Percentiles rank a stretch among this genome's conserved stretches.
phyloP scores from a whole-genome alignment of 345 rosid species.

The Citrus sp. region DNA sequence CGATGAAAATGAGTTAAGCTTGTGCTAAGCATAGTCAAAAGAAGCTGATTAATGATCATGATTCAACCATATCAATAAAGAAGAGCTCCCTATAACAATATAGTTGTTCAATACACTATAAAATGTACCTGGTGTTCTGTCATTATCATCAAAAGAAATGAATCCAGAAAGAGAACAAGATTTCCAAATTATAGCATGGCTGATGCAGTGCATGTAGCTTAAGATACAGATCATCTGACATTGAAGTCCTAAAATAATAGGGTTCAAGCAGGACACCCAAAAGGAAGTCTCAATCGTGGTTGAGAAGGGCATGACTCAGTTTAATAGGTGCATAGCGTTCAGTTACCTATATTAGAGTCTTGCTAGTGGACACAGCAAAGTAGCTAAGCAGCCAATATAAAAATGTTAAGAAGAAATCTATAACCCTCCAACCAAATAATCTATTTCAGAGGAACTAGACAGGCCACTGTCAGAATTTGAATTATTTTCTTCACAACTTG shows the following conservation, averaged over 20 bases:
- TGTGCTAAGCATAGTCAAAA: background rate
- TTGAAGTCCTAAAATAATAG: background rate
- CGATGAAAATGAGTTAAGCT: background rate
- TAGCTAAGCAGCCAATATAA: too few relatives aligned
- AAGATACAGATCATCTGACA: too few relatives aligned
- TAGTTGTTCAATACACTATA: background rate
- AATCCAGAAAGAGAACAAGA: background rate
- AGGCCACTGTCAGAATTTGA: background rate
- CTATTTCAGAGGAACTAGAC: background rate
- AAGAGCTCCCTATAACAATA: background rate
- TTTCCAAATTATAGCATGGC: background rate
- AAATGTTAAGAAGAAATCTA: background rate
- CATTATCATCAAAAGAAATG: too few relatives aligned
- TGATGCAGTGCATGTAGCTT: background rate
- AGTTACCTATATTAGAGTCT: too few relatives aligned
- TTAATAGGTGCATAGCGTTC: too few relatives aligned
- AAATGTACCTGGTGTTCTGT: too few relatives aligned
- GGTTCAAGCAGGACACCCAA: background rate
- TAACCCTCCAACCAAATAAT: background rate
- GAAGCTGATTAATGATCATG: background rate
- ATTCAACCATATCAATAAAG: background rate
- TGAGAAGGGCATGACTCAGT: background rate
- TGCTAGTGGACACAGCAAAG: too few relatives aligned
- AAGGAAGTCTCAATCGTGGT: background rate
- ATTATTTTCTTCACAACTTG: background rate